Percentiles rank a stretch among this genome's conserved stretches.
Conservation (phyloP, 2,329 filamentous ascomycete genomes). For the Cytospora leucostoma region DNA sequence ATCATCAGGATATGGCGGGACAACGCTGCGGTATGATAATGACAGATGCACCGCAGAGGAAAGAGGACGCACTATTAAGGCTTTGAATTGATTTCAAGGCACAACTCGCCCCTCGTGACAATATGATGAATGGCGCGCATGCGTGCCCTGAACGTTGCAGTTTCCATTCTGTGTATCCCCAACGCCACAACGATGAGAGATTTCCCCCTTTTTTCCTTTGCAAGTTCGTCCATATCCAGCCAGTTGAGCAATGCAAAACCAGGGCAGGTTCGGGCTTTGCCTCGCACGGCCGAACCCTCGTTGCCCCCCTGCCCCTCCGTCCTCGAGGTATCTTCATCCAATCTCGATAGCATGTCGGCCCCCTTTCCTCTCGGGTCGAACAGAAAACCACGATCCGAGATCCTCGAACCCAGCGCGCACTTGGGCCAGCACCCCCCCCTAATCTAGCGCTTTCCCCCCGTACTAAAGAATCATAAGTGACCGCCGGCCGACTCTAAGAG, state of each 20-base stretch:
- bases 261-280: neutral
- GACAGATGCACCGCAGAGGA: neutral
- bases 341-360: neutral
- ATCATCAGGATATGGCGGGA: slow-evolving; percentile 82
- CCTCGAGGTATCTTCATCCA: slow-evolving; percentile 1
- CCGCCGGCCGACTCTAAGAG: neutral
- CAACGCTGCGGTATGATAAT: slow-evolving; percentile 3
- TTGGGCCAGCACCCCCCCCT: neutral
- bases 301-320: neutral
- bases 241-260: neutral
- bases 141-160: slow-evolving; percentile 7
- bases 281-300: neutral
- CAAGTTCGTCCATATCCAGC: slow-evolving; percentile 10
- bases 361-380: neutral
- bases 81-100: slow-evolving; percentile 14
- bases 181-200: slow-evolving; percentile 22
- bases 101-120: slow-evolving; percentile 3
- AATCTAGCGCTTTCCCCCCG: neutral
- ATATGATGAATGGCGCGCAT: slow-evolving; percentile 3
- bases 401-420: neutral
- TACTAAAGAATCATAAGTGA: neutral
- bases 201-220: neutral
- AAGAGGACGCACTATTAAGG: slow-evolving; percentile 24
- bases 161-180: slow-evolving; percentile 17
- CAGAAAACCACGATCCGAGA: neutral